Base-by-base conservation (phyloP, 2,329 filamentous ascomycete species). In the Dactylellina haptotyla region DNA sequence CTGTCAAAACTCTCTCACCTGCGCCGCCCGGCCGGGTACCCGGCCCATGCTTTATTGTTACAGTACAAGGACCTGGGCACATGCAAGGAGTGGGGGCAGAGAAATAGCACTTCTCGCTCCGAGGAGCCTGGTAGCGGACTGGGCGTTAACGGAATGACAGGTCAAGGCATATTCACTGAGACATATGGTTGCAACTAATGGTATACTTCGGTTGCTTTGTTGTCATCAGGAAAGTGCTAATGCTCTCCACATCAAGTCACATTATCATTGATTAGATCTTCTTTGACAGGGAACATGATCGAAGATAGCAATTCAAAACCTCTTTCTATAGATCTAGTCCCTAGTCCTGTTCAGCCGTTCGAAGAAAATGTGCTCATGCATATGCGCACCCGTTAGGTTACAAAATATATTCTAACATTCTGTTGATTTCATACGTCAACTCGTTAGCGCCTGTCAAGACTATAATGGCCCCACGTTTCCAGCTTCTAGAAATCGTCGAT, bases 211-310 rank as follows among this genome's bases (percentile, higher is more conserved):
- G 61, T 56, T 54, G 14, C 34, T 37, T 45, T 48, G 34, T 46
- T 59, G 51, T 43, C 51, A 41, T 72, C 8, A 34, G 59, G 67
- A 59, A 65, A 72, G 67, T 72, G 53, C n/a, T 20, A 59, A 59
- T 43, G 20, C 9, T 20, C n/a, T 28, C 64, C 64, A 41, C 63
- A 48, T 56, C 50, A 34, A 63, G 20, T 32, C 30, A 48, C 58
- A 58, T 48, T 63, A 69, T 69, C 64, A n/a, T 53, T 20, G 66
- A 71, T 72, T 65, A 65, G 66, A 71, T 71, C 50, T 32, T 50
- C 45, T 18, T 41, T 2, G 16, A 37, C 63, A 54, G 39, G 45
- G 30, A 18, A 50, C n/a, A 28, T 12, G 25, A 30, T 34, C 34
- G 6, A 45, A 25, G 45, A 28, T 10, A 20, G 4, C 41, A 58